These are phyloP conservation scores for Suillus fuscotomentosus DNA, from an alignment of 768 basidiomycete genomes.

Conservation along the genomic window DNA sequence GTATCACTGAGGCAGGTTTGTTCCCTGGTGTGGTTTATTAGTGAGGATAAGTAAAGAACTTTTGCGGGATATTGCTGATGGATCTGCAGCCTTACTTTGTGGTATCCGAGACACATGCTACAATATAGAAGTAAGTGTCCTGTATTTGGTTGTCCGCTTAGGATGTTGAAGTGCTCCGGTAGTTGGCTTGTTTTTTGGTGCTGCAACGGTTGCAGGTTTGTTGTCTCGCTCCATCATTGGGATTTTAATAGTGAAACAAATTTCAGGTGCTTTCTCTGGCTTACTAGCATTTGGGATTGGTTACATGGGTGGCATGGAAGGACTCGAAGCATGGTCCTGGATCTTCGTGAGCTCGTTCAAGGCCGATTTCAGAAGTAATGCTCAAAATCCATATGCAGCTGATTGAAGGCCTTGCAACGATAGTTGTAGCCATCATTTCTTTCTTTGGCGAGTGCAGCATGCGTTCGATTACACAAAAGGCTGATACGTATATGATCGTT, in stretches of 20 bases:
- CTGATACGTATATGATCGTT: not conserved
- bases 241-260: not conserved
- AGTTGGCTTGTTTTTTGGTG: slow-evolving; percentile 63
- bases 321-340: slow-evolving; percentile 63
- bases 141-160: too few relatives aligned
- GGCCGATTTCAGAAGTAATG: not conserved
- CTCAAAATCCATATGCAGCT: slow-evolving; percentile 20
- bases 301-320: slow-evolving; percentile 46
- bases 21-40: slow-evolving; percentile 78
- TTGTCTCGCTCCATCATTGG: not conserved
- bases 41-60: slow-evolving; percentile 32
- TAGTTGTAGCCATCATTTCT: slow-evolving; percentile 52
- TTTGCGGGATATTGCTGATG: not conserved
- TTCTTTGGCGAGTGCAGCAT: slow-evolving; percentile 40
- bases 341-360: slow-evolving; percentile 48
- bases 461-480: not conserved
- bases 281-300: slow-evolving; percentile 55
- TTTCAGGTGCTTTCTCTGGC: slow-evolving; percentile 54
- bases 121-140: slow-evolving; percentile 41
- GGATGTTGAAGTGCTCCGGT: not conserved
- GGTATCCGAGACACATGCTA: slow-evolving; percentile 65
- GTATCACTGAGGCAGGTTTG: slow-evolving; percentile 66
- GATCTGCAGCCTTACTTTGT: slow-evolving; percentile 50
- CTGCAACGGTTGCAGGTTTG: slow-evolving; percentile 56
- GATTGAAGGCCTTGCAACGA: slow-evolving; percentile 62